Evolutionary conservation across 2,329 filamentous ascomycete genomes (phyloP), one percentile per base, ranked within the genome.

Genomic region (Tolypocladium guangdongense): DNA sequence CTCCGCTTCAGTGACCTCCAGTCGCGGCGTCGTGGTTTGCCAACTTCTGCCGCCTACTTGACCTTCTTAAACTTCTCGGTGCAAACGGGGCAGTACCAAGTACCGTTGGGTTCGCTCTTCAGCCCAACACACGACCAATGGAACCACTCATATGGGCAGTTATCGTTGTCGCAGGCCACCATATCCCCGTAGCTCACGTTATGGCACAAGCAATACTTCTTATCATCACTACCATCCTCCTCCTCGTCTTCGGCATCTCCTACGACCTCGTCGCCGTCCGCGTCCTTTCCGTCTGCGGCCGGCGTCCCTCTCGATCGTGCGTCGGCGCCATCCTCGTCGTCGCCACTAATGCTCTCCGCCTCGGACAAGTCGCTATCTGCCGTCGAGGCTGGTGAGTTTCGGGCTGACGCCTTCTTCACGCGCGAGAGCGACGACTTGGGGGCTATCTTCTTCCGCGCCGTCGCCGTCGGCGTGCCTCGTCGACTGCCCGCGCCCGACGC

Each of bases 161-260:
- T 78, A 54, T 87, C 83, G 67, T 92, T 92, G 73, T 93, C 88
- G 72, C 88, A 93, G 33, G 87, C 88, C 58, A 93, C 88, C 88
- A 93, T 93, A 64, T 92, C 86, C 56, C 88, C 88, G 64, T 88
- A 90, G 68, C 86, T 90, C 59, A 91, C 86, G 62, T 87, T 87
- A 66, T 91, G 86, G 68, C 88, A 93, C 33, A 86, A 77, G 71
- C 88, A 93, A 71, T 93, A 93, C 67, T 89, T 88, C 64, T 87
- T 85, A 69, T 90, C 87, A 57, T 86, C 84, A 52, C 83, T 83
- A 43, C 85, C 86, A 53, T 89, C 86, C 50, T 89, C 86, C 24
- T 82, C 75, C 65, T 60, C 75, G 66, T 60, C 74, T 54, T 82
- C 76, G 10, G 73, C 78, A 53, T 77, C 78, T 32, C 78, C 78